A percentile compares a stretch with the other conserved stretches of the same genome.
These are phyloP conservation scores for Xylaria castorea DNA, from an alignment of 495 filamentous ascomycete species.

Conservation along the genomic window DNA sequence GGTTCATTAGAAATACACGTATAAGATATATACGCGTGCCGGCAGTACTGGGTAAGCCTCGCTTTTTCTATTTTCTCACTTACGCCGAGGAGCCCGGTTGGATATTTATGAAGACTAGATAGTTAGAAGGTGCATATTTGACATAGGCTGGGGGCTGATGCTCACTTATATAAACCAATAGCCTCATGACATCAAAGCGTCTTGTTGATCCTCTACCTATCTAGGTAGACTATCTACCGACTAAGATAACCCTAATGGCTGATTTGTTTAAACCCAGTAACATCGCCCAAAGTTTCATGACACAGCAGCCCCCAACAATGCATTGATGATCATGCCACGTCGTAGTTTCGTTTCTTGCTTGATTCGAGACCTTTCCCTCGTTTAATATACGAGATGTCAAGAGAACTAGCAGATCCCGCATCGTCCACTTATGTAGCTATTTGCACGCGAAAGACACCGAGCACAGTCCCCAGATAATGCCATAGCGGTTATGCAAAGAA, in stretches of 20 bases:
- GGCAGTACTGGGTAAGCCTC: no score
- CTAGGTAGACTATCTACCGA: conserved; percentile 8
- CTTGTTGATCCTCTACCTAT: conserved; percentile 10
- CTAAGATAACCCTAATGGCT: background rate
- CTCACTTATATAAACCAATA: conserved; percentile 11
- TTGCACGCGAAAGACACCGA: background rate
- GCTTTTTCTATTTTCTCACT: background rate
- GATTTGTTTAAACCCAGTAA: conserved; percentile 10
- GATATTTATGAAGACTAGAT: background rate
- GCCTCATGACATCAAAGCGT: background rate
- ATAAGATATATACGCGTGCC: no score
- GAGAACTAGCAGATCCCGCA: background rate
- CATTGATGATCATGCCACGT: conserved; percentile 12
- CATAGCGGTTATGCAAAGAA: background rate
- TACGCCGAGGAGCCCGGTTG: background rate
- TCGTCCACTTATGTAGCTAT: background rate
- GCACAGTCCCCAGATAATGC: background rate
- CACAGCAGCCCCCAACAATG: background rate
- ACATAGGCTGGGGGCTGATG: background rate
- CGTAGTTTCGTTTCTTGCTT: background rate
- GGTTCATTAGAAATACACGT: conserved; percentile 1
- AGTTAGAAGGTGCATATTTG: no score
- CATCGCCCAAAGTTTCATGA: background rate
- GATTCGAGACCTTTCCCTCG: background rate
- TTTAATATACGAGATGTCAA: background rate